phyloP scores from a whole-genome alignment of 768 basidiomycete species.

The Tephrocybe sp. region DNA sequence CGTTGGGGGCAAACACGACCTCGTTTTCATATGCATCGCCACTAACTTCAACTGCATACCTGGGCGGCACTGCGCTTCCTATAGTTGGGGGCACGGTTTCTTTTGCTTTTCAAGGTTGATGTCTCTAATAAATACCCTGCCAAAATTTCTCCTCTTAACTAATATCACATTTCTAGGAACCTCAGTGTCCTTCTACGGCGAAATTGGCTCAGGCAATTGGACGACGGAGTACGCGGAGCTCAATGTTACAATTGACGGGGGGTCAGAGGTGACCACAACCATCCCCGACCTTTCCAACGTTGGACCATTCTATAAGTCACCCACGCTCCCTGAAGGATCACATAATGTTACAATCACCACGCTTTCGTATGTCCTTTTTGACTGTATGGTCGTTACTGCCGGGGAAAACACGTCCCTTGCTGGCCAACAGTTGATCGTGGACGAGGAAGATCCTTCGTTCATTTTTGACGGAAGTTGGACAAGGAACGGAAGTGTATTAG shows the following conservation, averaged over 20 bases:
- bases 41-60: background rate
- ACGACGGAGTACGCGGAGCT: background rate
- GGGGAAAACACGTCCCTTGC: background rate
- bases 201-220: background rate
- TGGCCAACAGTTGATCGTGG: background rate
- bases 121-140: background rate
- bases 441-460: background rate
- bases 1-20: background rate
- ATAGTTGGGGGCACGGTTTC: background rate
- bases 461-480: background rate
- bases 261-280: background rate
- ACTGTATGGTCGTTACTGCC: background rate
- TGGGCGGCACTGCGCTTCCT: conserved; percentile 1
- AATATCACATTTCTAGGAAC: background rate
- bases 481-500: background rate
- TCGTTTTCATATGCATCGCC: background rate
- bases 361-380: background rate
- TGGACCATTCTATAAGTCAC: background rate
- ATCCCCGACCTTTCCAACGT: background rate
- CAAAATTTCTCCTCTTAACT: background rate
- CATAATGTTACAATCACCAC: background rate
- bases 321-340: background rate
- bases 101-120: background rate
- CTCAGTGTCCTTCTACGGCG: background rate
- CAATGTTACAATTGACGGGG: background rate